These are phyloP conservation scores for Exophiala spinifera DNA, from an alignment of 2,329 filamentous ascomycete genomes.

Conservation along the genomic window DNA sequence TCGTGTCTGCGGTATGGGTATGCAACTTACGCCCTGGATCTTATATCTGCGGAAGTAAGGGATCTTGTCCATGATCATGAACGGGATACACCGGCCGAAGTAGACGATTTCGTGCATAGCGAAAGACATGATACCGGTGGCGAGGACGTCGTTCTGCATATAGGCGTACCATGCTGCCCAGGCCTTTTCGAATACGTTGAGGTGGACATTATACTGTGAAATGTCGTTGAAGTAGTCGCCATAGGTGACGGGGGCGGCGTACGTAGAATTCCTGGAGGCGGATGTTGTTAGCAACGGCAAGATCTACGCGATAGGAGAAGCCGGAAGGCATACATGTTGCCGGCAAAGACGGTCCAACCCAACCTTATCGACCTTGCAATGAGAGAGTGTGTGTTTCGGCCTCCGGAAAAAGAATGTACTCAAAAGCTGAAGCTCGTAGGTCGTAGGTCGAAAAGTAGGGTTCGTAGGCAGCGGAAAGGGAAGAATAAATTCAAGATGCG, in stretches of 20 bases:
- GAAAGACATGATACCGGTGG: constrained; percentile 97
- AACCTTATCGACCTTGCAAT: background rate
- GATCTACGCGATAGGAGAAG: background rate
- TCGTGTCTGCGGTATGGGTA: no score
- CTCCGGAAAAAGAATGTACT: background rate
- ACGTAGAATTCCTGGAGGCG: constrained; percentile 46
- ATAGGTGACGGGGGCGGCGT: constrained; percentile 53
- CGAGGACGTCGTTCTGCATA: constrained; percentile 96
- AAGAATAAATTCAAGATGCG: background rate
- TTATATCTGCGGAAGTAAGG: constrained; percentile 91
- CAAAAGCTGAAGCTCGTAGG: background rate
- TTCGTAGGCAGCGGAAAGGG: background rate
- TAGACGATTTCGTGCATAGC: constrained; percentile 91
- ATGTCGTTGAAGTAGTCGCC: constrained; percentile 65
- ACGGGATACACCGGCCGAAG: constrained; percentile 87
- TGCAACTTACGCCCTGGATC: constrained; percentile 71
- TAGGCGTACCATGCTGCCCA: constrained; percentile 97
- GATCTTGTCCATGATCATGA: constrained; percentile 86
- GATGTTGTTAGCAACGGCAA: background rate
- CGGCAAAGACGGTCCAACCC: background rate
- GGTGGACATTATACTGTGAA: constrained; percentile 72
- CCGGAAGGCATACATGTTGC: constrained; percentile 14
- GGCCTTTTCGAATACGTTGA: constrained; percentile 81
- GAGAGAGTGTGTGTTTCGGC: background rate
- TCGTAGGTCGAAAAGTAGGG: background rate